These are phyloP conservation scores for Pterulicium gracile DNA, from an alignment of 1,284 basidiomycete genomes.

Conservation along the genomic window DNA sequence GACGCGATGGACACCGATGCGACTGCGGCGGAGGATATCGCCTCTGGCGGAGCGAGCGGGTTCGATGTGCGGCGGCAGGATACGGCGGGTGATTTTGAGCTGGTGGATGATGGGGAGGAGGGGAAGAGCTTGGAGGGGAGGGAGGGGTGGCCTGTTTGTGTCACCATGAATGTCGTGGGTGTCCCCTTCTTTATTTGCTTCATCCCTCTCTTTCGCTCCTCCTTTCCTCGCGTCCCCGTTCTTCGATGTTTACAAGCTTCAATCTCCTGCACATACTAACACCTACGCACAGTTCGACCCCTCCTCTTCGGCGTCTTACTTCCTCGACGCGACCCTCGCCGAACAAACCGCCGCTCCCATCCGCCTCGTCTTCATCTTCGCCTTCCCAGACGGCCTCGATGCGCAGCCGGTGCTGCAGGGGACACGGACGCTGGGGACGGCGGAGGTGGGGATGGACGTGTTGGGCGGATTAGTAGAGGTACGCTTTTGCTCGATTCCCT, in stretches of 20 bases:
- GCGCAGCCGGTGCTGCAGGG: no score
- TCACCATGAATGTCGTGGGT: slow-evolving; percentile 66
- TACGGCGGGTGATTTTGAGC: slow-evolving; percentile 64
- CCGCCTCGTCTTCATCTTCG: slow-evolving; percentile 48
- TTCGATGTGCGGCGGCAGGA: slow-evolving; percentile 43
- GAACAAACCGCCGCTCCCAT: slow-evolving; percentile 56
- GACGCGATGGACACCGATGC: slow-evolving; percentile 16
- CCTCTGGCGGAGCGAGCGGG: slow-evolving; percentile 34
- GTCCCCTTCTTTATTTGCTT: slow-evolving; percentile 1
- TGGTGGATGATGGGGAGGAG: slow-evolving; percentile 78
- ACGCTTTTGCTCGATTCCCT: no score
- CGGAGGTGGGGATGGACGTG: slow-evolving; percentile 32
- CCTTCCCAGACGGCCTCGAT: slow-evolving; percentile 34
- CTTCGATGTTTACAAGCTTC: no score
- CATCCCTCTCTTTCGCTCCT: not conserved
- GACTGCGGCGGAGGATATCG: slow-evolving; percentile 42
- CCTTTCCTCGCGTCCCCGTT: no score
- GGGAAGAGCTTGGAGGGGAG: slow-evolving; percentile 51
- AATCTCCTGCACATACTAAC: no score
- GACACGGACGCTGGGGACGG: slow-evolving; percentile 49
- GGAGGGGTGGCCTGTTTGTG: slow-evolving; percentile 59
- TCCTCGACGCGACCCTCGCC: slow-evolving; percentile 50
- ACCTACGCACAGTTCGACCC: no score
- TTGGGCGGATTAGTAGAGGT: not conserved
- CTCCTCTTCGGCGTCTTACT: no score